Base-by-base conservation (phyloP, 495 filamentous ascomycete species). In the Aspergillus saccharolyticus region DNA sequence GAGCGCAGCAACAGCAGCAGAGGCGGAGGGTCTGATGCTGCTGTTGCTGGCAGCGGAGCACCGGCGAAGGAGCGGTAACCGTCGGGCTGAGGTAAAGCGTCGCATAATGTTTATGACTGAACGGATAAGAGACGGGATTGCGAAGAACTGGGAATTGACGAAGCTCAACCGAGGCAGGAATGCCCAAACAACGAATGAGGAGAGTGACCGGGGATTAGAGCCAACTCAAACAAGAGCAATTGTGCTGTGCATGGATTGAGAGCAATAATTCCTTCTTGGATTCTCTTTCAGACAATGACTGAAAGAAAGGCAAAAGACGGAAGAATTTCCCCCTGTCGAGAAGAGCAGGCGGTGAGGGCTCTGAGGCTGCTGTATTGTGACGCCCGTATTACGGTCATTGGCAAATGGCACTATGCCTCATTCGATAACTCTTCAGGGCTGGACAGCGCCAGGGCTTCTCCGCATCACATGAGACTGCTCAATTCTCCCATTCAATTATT, bases 51-150 rank as follows among this genome's bases (percentile, higher is more conserved):
- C 16, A 19, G 46, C 19, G 18, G 20, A 49, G 46, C 46, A 25
- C 46, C 46, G 46, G 20, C 20, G 20, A 39, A 39, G 33, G 12
- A 49, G 46, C 46, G 46, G 46, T 49, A 49, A 16, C 20, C 46
- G 46, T 49, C 33, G 33, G 33, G 46, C 46, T 21, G 46, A 49
- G 47, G 47, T 24, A 42, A 54, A 20, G 6, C 52, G 48, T 46
- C 21, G 57, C 44, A 54, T 55, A n/a, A 10, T 39, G 7, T 9
- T 39, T 39, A 39, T 39, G 33, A 10, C 14, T 39, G 25, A 3
- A 28, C 25, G 25, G 9, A 39, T 39, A 12, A 12, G 33, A 8
- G 33, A 39, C 14, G 14, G 14, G 33, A 15, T 8, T 2, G 12
- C 7, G 4, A 39, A 12, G 14, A 39, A 30, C 4, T 39, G 33